These are phyloP conservation scores for Aegilops sharonensis DNA, from an alignment of 176 grass and related monocot genomes.

Conservation along the genomic window DNA sequence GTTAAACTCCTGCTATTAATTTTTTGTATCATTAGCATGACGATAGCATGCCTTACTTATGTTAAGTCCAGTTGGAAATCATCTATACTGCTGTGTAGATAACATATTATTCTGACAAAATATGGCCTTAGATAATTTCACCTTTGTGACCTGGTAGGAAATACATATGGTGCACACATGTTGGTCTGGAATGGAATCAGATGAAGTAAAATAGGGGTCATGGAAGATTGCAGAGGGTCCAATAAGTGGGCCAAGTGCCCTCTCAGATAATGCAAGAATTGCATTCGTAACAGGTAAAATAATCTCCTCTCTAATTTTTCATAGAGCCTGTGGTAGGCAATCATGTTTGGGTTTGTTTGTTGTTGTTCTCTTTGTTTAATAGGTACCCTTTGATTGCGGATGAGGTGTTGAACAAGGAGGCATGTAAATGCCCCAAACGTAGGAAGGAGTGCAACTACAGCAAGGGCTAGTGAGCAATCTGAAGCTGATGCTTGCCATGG, in stretches of 20 bases:
- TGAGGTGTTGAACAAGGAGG: slow-evolving; percentile 23
- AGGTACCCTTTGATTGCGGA: slow-evolving; percentile 59
- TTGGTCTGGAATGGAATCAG: too few relatives aligned
- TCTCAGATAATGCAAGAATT: slow-evolving; percentile 63
- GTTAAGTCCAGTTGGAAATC: background rate
- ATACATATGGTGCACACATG: too few relatives aligned
- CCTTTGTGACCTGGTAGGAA: too few relatives aligned
- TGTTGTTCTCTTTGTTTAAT: slow-evolving; percentile 5
- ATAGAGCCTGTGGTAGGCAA: background rate
- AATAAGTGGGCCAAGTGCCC: slow-evolving; percentile 49
- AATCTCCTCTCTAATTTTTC: background rate
- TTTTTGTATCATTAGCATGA: background rate
- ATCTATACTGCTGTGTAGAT: background rate
- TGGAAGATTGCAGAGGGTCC: slow-evolving; percentile 44
- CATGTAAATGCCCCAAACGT: slow-evolving; percentile 69
- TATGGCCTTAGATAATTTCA: too few relatives aligned
- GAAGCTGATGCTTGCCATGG: background rate
- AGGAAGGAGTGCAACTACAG: slow-evolving; percentile 64
- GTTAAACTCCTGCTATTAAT: background rate
- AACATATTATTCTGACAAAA: too few relatives aligned
- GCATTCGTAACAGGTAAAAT: slow-evolving; percentile 63
- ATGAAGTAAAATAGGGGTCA: slow-evolving; percentile 48
- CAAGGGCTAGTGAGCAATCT: slow-evolving; percentile 50
- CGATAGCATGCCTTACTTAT: background rate
- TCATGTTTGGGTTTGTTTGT: background rate